Base-by-base conservation (phyloP, 495 filamentous ascomycete species). In the Sphaerosporella brunnea region DNA sequence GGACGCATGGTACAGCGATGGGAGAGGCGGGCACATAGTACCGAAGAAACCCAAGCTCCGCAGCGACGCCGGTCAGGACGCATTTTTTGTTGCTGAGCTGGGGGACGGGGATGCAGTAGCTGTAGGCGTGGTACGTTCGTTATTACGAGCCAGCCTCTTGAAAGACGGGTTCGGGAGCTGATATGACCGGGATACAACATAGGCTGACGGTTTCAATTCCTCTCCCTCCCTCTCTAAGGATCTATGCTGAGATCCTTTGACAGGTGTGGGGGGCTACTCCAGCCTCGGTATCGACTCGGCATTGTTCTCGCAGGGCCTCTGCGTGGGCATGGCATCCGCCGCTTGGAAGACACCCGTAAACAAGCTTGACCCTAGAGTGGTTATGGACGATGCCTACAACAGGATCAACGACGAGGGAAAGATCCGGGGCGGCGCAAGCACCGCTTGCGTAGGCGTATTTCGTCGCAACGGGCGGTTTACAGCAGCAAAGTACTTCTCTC, bases 261-360 rank as follows among this genome's bases (percentile, higher is more conserved):
- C 28, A 47, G 90, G 90, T 7, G 90, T 99, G 2, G 90, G 90
- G 19, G 90, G 90, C 35, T 99, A 90, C 84, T 72, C 76, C 36
- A 83, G 94, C 52, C 82, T 77, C 32, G 84, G 84, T 21, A 77
- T 97, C 36, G 88, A 99, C 57, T 84, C 92, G 15, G 84, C 85
- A 8, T 80, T 95, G 62, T 95, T 99, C 63, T 85, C 88, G 1
- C 92, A 96, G 62, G 80, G 79, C n/a, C 69, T 99, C 28, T 95
- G 90, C 66, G 74, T 81, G 43, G 80, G 87, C 57, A 95, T 95
- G 82, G 85, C 83, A 1, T 66, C 72, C 28, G 71, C 74, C 1
- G 85, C 85, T 2, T 62, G 76, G 63, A 62, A 47, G 23, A 52
- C 19, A 56, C 49, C 64, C 36, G 47, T 63, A 20, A 63, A 66